Percentiles rank a stretch among this genome's conserved stretches.
phyloP scores from a whole-genome alignment of 805 yeast genomes.

The Starmerella riodocensis region DNA sequence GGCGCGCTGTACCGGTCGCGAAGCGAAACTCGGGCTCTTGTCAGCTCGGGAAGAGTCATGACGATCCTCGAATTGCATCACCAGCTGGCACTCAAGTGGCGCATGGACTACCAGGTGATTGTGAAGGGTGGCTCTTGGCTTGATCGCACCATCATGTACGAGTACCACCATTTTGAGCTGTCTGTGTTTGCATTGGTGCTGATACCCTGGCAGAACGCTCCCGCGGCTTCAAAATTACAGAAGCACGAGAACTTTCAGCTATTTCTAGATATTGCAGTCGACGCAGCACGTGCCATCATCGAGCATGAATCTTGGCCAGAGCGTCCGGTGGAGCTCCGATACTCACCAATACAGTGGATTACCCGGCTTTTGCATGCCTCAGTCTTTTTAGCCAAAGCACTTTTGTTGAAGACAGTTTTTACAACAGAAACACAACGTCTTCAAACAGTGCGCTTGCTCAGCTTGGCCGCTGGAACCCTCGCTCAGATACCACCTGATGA shows the following conservation, averaged over 20 bases:
- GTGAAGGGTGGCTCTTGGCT: slow-evolving; percentile 33
- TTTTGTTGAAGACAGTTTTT: slow-evolving; percentile 25
- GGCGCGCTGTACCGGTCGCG: slow-evolving; percentile 58
- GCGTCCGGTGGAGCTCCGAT: slow-evolving; percentile 44
- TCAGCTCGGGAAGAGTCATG: slow-evolving; percentile 34
- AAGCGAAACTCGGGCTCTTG: slow-evolving; percentile 24
- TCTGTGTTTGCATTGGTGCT: slow-evolving; percentile 75
- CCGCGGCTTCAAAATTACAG: slow-evolving; percentile 27
- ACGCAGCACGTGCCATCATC: slow-evolving; percentile 67
- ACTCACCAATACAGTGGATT: slow-evolving; percentile 84
- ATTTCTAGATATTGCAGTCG: slow-evolving; percentile 68
- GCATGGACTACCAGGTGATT: slow-evolving; percentile 36
- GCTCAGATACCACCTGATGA: slow-evolving; percentile 4
- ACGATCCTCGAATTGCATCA: slow-evolving; percentile 58
- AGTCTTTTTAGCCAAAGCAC: slow-evolving; percentile 77
- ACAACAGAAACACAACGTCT: background rate
- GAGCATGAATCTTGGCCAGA: slow-evolving; percentile 51
- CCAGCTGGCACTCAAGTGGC: slow-evolving; percentile 69
- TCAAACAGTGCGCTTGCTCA: background rate
- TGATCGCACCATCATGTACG: slow-evolving; percentile 61
- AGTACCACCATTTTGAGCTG: slow-evolving; percentile 67
- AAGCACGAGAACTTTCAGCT: slow-evolving; percentile 47
- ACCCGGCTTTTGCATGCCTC: slow-evolving; percentile 74
- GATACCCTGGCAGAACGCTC: slow-evolving; percentile 30
- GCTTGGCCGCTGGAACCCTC: background rate